Evolutionary conservation across 441 rosid genomes (phyloP).

Genomic region (Brassica balearica): DNA sequence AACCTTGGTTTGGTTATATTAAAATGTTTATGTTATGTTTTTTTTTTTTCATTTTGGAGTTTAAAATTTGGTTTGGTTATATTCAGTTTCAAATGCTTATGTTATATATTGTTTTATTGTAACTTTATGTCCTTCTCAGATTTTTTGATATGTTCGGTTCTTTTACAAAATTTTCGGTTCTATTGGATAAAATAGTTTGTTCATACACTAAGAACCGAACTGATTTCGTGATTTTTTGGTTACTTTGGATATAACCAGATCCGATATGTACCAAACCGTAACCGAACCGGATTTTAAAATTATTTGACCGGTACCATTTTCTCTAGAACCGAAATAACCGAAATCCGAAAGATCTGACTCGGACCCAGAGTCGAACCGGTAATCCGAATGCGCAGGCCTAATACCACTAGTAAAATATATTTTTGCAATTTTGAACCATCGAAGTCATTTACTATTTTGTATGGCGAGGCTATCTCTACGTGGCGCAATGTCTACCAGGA

Average conservation of each 20-base stretch:
- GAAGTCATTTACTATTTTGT: constrained; percentile 37
- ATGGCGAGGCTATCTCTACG: constrained; percentile 36
- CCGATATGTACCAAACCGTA: neutral
- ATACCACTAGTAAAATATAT: too few relatives aligned
- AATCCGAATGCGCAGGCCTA: neutral
- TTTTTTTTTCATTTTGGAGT: too few relatives aligned
- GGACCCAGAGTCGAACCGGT: neutral
- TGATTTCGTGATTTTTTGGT: neutral
- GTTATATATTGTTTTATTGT: too few relatives aligned
- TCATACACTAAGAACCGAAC: neutral
- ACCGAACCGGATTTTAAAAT: neutral
- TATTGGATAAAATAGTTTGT: neutral
- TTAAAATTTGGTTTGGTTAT: too few relatives aligned
- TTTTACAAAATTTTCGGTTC: too few relatives aligned
- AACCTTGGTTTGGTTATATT: too few relatives aligned
- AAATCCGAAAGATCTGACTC: neutral
- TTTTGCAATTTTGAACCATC: neutral
- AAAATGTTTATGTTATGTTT: too few relatives aligned
- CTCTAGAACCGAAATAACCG: neutral
- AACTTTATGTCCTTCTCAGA: too few relatives aligned
- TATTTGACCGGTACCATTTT: neutral
- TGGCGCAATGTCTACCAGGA: constrained; percentile 34
- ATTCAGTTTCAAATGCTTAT: too few relatives aligned
- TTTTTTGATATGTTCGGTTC: too few relatives aligned
- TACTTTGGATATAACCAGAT: neutral